phyloP scores from a whole-genome alignment of 2,329 filamentous ascomycete genomes.

The Xylaria sp. region DNA sequence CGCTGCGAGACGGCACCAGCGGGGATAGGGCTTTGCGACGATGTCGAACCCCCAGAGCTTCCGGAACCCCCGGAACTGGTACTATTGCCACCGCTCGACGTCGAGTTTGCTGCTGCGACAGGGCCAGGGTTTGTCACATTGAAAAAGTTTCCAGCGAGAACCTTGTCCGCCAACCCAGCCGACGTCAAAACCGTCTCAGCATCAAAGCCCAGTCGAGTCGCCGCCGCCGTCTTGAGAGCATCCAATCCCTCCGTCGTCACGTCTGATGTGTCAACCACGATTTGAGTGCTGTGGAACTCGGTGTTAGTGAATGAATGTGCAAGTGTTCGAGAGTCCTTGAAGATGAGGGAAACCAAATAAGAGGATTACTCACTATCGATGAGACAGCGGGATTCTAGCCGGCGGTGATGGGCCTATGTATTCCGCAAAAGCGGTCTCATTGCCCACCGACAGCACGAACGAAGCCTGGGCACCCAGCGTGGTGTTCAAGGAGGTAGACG shows the following conservation, averaged over 20 bases:
- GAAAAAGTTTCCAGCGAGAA: slow-evolving; percentile 52
- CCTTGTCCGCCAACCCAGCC: slow-evolving; percentile 48
- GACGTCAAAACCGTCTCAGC: slow-evolving; percentile 42
- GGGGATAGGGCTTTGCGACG: slow-evolving; percentile 35
- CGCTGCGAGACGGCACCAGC: slow-evolving; percentile 38
- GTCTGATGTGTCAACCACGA: slow-evolving; percentile 49
- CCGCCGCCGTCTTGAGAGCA: slow-evolving; percentile 45
- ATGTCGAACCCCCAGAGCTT: slow-evolving; percentile 28
- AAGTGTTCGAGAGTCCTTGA: neutral
- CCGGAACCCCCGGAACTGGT: slow-evolving; percentile 30
- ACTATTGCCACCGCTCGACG: slow-evolving; percentile 23
- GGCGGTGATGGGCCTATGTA: slow-evolving; percentile 48
- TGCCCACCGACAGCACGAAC: slow-evolving; percentile 42
- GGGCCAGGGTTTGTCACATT: slow-evolving; percentile 50
- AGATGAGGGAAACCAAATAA: neutral
- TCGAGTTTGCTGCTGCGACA: neutral
- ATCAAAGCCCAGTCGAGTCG: slow-evolving; percentile 45
- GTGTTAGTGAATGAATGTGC: slow-evolving; percentile 21
- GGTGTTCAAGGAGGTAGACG: slow-evolving; percentile 41
- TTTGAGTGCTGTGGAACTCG: slow-evolving; percentile 39
- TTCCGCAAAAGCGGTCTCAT: slow-evolving; percentile 42
- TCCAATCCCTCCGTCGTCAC: slow-evolving; percentile 42
- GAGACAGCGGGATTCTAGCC: slow-evolving; percentile 47
- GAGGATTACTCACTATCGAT: slow-evolving; percentile 42
- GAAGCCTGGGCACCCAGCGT: slow-evolving; percentile 39